Percentiles rank a stretch among this genome's conserved stretches.
Conservation (phyloP, 192 early-diverging fungal genomes). For the Coemansia sp. region DNA sequence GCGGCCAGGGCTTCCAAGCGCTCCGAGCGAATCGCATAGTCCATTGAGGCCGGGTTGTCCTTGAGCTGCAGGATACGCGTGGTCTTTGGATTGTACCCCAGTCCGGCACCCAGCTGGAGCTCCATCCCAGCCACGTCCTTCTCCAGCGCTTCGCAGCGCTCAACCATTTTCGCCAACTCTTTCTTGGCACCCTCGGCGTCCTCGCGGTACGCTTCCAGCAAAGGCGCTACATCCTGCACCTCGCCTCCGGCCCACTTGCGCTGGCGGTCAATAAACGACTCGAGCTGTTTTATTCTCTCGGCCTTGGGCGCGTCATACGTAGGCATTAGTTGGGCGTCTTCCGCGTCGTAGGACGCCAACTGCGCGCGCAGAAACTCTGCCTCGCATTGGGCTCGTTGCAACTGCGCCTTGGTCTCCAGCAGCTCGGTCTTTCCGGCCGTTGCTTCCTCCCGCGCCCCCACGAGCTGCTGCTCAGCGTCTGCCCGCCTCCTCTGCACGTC, state of each 20-base stretch:
- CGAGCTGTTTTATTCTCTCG: conserved; percentile 60
- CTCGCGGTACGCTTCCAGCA: conserved; percentile 29
- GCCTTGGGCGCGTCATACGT: conserved; percentile 62
- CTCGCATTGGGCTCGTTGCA: conserved; percentile 58
- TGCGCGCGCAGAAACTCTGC: conserved; percentile 65
- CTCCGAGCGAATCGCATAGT: conserved; percentile 68
- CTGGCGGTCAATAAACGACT: conserved; percentile 63
- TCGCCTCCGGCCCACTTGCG: conserved; percentile 30
- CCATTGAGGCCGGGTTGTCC: conserved; percentile 71
- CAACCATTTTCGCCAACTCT: conserved; percentile 4
- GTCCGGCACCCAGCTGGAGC: conserved; percentile 60
- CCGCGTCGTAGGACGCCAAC: conserved; percentile 55
- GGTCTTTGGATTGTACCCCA: conserved; percentile 60
- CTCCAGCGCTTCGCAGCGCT: conserved; percentile 48
- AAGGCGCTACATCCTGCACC: neutral
- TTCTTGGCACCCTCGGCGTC: conserved; percentile 3
- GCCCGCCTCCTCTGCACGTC: neutral
- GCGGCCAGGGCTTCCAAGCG: conserved; percentile 63
- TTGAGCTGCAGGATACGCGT: conserved; percentile 71
- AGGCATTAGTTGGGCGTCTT: conserved; percentile 44
- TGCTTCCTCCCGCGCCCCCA: neutral
- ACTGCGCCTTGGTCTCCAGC: neutral
- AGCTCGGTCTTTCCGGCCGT: neutral
- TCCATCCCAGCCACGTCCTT: conserved; percentile 60
- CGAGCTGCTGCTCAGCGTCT: neutral